A percentile compares a stretch with the other conserved stretches of the same genome.
Conservation (phyloP, 257 asterid species). For the Nicotiana undulata region DNA sequence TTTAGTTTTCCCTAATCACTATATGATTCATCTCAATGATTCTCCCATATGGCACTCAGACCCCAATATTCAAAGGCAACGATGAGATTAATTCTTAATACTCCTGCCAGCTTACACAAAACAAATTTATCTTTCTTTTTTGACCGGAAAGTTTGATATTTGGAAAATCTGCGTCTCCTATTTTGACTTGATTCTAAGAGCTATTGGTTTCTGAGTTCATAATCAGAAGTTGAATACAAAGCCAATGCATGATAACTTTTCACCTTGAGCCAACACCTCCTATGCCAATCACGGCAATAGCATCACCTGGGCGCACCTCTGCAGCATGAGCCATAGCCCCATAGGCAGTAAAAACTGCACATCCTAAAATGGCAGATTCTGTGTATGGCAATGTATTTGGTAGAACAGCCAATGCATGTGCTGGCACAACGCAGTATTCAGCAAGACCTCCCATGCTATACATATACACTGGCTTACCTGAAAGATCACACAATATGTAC, state of each 20-base stretch:
- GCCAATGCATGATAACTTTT: background rate
- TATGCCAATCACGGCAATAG: slow-evolving; percentile 91
- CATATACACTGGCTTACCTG: slow-evolving; percentile 96
- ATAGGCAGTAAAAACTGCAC: slow-evolving; percentile 98
- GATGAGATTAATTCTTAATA: background rate
- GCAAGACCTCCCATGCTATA: slow-evolving; percentile 99
- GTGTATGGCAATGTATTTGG: slow-evolving; percentile 84
- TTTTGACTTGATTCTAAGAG: too few species aligned
- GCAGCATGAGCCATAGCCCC: slow-evolving; percentile 99
- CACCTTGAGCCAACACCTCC: slow-evolving; percentile 99
- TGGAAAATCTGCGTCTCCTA: too few species aligned
- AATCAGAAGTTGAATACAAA: background rate
- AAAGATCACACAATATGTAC: slow-evolving; percentile 21
- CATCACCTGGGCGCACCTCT: slow-evolving; percentile 78
- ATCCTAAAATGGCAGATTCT: slow-evolving; percentile 91
- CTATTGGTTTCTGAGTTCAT: background rate
- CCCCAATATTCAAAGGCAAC: too few species aligned
- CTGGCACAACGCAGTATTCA: slow-evolving; percentile 95
- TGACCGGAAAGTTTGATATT: background rate
- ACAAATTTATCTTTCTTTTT: too few species aligned
- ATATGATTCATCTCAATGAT: too few species aligned
- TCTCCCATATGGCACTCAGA: too few species aligned
- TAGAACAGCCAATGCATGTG: slow-evolving; percentile 64
- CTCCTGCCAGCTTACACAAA: background rate
- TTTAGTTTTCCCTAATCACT: too few species aligned